Evolutionary conservation across 2,329 filamentous ascomycete species (phyloP).

Genomic region (Trichoderma cornu-damae): DNA sequence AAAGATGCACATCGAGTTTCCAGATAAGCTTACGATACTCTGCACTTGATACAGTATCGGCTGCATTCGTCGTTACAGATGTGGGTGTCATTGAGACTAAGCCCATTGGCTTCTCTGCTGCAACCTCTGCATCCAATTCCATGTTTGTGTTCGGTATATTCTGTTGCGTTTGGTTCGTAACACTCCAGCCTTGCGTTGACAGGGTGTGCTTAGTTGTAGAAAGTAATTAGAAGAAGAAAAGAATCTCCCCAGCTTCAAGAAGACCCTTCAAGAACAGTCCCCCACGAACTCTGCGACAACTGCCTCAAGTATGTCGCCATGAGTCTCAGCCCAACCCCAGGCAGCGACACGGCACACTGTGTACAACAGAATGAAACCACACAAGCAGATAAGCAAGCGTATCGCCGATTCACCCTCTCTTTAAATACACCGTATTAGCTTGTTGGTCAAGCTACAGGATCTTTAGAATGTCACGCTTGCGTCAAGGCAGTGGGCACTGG

Average conservation of each 20-base stretch:
- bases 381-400: not conserved
- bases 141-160: not conserved
- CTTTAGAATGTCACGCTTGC: not conserved
- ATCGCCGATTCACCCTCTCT: not conserved
- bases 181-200: not conserved
- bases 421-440: not conserved
- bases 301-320: not conserved
- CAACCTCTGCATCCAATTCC: slow-evolving; percentile 1
- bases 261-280: not conserved
- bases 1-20: slow-evolving; percentile 23
- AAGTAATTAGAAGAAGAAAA: not conserved
- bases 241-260: not conserved
- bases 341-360: not conserved
- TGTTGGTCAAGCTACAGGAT: not conserved
- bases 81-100: not conserved
- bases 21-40: slow-evolving; percentile 28
- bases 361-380: not conserved
- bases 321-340: not conserved
- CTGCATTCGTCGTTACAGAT: not conserved
- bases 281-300: not conserved
- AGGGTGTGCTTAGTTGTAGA: slow-evolving; percentile 7
- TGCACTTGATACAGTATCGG: not conserved
- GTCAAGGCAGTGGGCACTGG: not conserved
- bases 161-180: not conserved
- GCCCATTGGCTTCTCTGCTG: slow-evolving; percentile 9